Percentiles rank a stretch among this genome's conserved stretches.
Evolutionary conservation across 78 protist species (phyloP).

Genomic region (Dictyostelium firmibasis): DNA sequence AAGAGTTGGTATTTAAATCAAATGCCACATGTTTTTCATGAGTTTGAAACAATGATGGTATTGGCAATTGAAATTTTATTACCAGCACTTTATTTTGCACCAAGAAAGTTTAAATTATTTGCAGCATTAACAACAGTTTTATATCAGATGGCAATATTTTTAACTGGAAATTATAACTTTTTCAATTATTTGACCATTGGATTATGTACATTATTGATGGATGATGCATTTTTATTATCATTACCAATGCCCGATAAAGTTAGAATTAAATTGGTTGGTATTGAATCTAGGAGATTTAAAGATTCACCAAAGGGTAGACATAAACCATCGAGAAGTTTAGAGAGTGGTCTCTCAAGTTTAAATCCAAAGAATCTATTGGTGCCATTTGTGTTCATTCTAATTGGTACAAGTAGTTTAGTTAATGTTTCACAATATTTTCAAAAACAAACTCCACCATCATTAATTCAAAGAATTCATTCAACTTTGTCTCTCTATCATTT

Average conservation of each 20-base stretch:
- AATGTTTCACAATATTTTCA: conserved; percentile 32
- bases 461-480: conserved; percentile 34
- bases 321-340: background rate
- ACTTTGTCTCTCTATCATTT: conserved; percentile 32
- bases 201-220: conserved; percentile 31
- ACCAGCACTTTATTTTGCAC: conserved; percentile 65
- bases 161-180: conserved; percentile 85
- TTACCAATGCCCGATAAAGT: background rate
- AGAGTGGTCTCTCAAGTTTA: conserved; percentile 32
- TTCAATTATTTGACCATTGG: conserved; percentile 81
- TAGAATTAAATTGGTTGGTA: background rate
- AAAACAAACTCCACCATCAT: conserved; percentile 8
- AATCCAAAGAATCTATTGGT: conserved; percentile 45
- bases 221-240: conserved; percentile 47
- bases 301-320: background rate
- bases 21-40: conserved; percentile 52
- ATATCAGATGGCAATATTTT: conserved; percentile 13
- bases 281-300: background rate
- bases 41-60: conserved; percentile 39
- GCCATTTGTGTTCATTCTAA: conserved; percentile 52
- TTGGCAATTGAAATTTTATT: conserved; percentile 52
- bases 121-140: conserved; percentile 34
- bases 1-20: conserved; percentile 69
- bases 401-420: conserved; percentile 26
- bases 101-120: conserved; percentile 6